Evolutionary conservation across 768 basidiomycete species (phyloP).

Genomic region (Sutorius australiensis): DNA sequence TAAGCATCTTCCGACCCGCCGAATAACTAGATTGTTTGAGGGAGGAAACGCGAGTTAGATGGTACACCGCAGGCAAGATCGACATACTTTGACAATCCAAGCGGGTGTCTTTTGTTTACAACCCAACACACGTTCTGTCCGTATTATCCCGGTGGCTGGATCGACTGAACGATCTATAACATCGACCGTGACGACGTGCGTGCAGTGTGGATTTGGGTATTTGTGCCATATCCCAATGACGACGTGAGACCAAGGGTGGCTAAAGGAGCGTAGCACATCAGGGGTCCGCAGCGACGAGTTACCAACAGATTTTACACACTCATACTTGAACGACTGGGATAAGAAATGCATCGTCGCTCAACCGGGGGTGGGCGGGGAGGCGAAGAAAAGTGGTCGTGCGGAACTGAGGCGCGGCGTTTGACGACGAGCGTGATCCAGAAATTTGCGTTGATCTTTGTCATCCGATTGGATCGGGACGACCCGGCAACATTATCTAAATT

Average conservation of each 20-base stretch:
- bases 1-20: conserved; percentile 94
- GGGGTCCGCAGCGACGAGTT: background rate
- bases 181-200: conserved; percentile 84
- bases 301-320: conserved; percentile 48
- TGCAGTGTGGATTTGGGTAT: conserved; percentile 91
- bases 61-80: conserved; percentile 2
- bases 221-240: conserved; percentile 93
- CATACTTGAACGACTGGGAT: conserved; percentile 78
- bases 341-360: conserved; percentile 72
- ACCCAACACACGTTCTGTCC: conserved; percentile 86
- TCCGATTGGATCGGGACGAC: conserved; percentile 29
- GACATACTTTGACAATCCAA: conserved; percentile 89
- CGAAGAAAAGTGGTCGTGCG: conserved; percentile 21
- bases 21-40: conserved; percentile 54
- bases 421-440: conserved; percentile 14
- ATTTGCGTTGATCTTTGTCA: conserved; percentile 8
- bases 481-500: conserved; percentile 8
- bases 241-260: conserved; percentile 89
- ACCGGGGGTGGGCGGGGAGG: conserved; percentile 23
- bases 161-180: conserved; percentile 83
- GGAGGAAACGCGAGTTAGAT: background rate
- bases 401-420: conserved; percentile 11
- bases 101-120: conserved; percentile 88
- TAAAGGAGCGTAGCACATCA: conserved; percentile 30
- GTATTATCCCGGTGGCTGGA: conserved; percentile 79